Conservation (phyloP, 345 rosid species). For the Populus alba region DNA sequence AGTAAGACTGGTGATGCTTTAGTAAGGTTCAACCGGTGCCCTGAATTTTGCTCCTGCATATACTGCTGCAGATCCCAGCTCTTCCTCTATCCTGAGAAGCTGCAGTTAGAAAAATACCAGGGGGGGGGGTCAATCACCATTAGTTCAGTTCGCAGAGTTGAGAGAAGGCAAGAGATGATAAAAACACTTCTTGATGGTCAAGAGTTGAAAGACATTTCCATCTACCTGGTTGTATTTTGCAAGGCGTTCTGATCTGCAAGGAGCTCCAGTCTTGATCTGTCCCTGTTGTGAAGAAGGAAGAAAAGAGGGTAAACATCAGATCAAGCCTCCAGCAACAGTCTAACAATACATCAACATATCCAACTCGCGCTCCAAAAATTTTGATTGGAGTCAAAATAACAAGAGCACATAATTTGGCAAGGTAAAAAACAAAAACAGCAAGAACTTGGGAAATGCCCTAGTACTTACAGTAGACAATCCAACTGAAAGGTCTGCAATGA, state of each 20-base stretch:
- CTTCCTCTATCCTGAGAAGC: slow-evolving; percentile 59
- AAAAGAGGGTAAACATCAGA: background rate
- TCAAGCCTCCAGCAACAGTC: background rate
- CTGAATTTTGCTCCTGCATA: slow-evolving; percentile 54
- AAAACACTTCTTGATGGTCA: background rate
- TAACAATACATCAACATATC: background rate
- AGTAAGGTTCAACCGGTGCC: slow-evolving; percentile 49
- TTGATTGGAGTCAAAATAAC: background rate
- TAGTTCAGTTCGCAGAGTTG: background rate
- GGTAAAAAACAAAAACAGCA: background rate
- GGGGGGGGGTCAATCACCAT: background rate
- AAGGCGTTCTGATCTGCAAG: slow-evolving; percentile 96
- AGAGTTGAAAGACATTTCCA: background rate
- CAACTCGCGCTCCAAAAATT: background rate
- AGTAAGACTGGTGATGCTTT: background rate
- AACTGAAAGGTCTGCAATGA: slow-evolving; percentile 89
- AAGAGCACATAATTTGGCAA: background rate
- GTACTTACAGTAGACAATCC: slow-evolving; percentile 81
- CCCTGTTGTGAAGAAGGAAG: slow-evolving; percentile 43
- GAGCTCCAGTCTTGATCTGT: slow-evolving; percentile 97
- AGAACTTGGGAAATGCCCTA: background rate
- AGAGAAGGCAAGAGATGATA: background rate
- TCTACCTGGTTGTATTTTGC: slow-evolving; percentile 88
- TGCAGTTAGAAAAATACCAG: slow-evolving; percentile 12
- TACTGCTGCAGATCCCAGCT: slow-evolving; percentile 46